Base-by-base conservation (phyloP, 352 stramenopile genomes). In the Blastocystis sp. region DNA sequence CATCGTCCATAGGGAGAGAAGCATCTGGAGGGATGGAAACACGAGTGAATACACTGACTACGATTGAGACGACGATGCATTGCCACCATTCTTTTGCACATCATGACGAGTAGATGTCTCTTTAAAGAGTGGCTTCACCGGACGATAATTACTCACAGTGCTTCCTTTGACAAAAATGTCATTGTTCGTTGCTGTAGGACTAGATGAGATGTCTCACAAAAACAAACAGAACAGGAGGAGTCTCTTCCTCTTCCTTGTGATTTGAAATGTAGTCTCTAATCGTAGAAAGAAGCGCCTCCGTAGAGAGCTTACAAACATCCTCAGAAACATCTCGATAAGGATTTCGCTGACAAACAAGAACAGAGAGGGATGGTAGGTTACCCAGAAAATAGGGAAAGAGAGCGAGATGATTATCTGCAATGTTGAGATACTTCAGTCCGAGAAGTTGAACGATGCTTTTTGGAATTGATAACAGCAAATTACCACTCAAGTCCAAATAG, bases 401-500 rank as follows among this genome's bases (percentile, higher is more conserved):
- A 20, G 59, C 73, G 5, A 85, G 26, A n/a, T 45, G 54, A 24
- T 85, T 85, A 55, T 85, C 47, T 16, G 47, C 73, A 68, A 85
- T 53, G 55, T 85, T 85, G 47, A 85, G 18, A 45, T 65, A 85
- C 26, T 68, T 11, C 20, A 85, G 26, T 18, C 34, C 63, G 9
- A 85, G 26, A 8, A 85, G 73, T 39, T 62, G 30, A 3, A 16
- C 20, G 13, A 85, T 53, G 20, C n/a, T 54, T 2, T 53, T 66
- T 41, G 73, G 24, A 20, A 85, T 30, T 16, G 39, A 43, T 9
- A 65, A 13, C 18, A 85, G 5, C 2, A 47, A 41, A n/a, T 85
- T 85, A 6, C 73, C 73, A 47, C 73, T 85, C 13, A 85, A 54
- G 24, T 85, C 73, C 56, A 85, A 68, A 45, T 30, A 62, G 24